phyloP scores from a whole-genome alignment of 2,329 filamentous ascomycete genomes.

The Ophiostoma sp. region DNA sequence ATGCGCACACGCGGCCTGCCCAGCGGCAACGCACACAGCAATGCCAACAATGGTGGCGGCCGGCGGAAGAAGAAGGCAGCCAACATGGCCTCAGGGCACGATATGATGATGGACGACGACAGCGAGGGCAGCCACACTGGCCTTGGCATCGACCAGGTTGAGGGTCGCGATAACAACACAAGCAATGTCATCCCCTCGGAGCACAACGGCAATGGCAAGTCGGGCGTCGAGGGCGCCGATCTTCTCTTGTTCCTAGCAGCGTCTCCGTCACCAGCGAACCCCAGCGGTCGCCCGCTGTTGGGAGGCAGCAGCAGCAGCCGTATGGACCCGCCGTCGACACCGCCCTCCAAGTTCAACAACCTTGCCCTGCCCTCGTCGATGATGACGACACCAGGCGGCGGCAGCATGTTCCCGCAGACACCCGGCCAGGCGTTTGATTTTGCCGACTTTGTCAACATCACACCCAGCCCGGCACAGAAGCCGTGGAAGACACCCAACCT shows the following conservation, averaged over 20 bases:
- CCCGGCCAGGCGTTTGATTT: slow-evolving; percentile 86
- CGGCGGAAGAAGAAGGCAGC: slow-evolving; percentile 45
- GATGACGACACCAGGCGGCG: slow-evolving; percentile 78
- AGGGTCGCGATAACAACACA: slow-evolving; percentile 39
- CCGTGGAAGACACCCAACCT: slow-evolving; percentile 76
- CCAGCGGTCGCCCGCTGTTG: slow-evolving; percentile 36
- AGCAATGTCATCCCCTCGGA: background rate
- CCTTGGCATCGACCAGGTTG: slow-evolving; percentile 21
- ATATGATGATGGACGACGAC: slow-evolving; percentile 31
- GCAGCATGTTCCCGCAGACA: slow-evolving; percentile 65
- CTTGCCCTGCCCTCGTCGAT: slow-evolving; percentile 71
- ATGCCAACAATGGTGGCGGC: slow-evolving; percentile 30
- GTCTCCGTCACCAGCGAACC: slow-evolving; percentile 78
- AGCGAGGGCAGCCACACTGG: slow-evolving; percentile 16
- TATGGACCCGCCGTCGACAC: slow-evolving; percentile 69
- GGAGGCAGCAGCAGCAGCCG: slow-evolving; percentile 31
- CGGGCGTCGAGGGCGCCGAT: slow-evolving; percentile 74
- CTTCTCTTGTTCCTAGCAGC: slow-evolving; percentile 79
- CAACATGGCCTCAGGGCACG: background rate
- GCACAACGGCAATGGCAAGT: slow-evolving; percentile 28
- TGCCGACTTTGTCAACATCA: slow-evolving; percentile 95
- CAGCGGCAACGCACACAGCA: background rate
- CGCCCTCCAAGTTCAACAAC: slow-evolving; percentile 62
- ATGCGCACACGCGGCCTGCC: slow-evolving; percentile 50
- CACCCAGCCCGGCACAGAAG: slow-evolving; percentile 87